These are phyloP conservation scores for Melampsora americana DNA, from an alignment of 1,284 basidiomycete genomes.

Conservation along the genomic window DNA sequence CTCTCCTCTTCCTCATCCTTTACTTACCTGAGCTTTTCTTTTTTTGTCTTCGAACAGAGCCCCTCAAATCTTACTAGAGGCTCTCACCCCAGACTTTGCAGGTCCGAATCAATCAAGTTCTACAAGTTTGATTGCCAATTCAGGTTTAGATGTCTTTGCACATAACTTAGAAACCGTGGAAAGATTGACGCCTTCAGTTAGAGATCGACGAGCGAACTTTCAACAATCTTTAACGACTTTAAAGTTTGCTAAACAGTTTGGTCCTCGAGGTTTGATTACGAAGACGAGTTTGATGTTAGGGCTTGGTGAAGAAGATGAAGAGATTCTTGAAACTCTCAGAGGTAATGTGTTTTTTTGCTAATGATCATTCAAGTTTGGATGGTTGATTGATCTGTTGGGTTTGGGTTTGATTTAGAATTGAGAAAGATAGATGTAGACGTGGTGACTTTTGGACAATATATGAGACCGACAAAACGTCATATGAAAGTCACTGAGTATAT, in stretches of 20 bases:
- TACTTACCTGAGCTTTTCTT: not conserved
- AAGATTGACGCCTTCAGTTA: slow-evolving; percentile 85
- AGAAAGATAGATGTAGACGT: slow-evolving; percentile 87
- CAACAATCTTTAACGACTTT: slow-evolving; percentile 82
- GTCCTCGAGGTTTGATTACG: slow-evolving; percentile 78
- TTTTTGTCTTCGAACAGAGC: slow-evolving; percentile 63
- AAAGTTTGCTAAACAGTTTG: slow-evolving; percentile 64
- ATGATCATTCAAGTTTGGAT: no score
- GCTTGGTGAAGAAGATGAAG: slow-evolving; percentile 82
- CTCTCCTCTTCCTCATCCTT: not conserved
- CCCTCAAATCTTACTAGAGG: slow-evolving; percentile 92
- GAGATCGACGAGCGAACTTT: slow-evolving; percentile 91
- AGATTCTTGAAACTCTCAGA: slow-evolving; percentile 76
- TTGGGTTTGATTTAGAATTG: slow-evolving; percentile 69
- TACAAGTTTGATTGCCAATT: slow-evolving; percentile 80
- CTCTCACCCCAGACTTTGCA: slow-evolving; percentile 90
- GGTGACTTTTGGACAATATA: slow-evolving; percentile 99
- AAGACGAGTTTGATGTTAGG: slow-evolving; percentile 99
- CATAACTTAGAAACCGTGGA: slow-evolving; percentile 98
- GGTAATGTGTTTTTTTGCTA: no score
- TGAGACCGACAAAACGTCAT: slow-evolving; percentile 97
- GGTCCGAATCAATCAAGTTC: slow-evolving; percentile 64
- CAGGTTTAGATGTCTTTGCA: slow-evolving; percentile 94
- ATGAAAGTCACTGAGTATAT: slow-evolving; percentile 99
- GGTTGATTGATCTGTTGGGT: no score